Base-by-base conservation (phyloP, 2,329 filamentous ascomycete genomes). In the Sporothrix pallida region DNA sequence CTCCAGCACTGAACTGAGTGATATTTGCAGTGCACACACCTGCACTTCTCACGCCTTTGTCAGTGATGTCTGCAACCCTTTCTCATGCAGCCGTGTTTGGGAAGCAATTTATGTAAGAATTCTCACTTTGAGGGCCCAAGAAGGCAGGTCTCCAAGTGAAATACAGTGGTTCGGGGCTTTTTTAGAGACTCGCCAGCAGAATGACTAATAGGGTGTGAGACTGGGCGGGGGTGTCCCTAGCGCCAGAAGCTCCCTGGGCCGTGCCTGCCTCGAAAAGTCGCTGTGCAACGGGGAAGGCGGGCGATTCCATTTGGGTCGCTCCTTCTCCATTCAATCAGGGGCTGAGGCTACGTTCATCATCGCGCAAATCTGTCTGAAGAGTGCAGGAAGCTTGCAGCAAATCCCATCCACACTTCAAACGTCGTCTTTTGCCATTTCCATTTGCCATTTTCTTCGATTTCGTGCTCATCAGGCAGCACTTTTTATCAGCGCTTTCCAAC, bases 281-380 rank as follows among this genome's bases (percentile, higher is more conserved):
- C 70, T 63, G 54, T 63, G 56, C 58, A 37, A 71, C 58, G 23
- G 62, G 56, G 46, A 42, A 72, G 46, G 20, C 60, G 60, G 65
- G 15, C 48, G 9, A 56, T 42, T 44, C 48, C 65, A 54, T 37
- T 20, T 67, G 62, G 62, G 42, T 65, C 37, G 62, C 42, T 46
- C 60, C 60, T 65, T 37, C 60, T 10, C 54, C 70, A 65, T n/a
- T 37, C 46, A 54, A 58, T 72, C 71, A 72, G 71, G 71, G 71
- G 71, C 52, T 44, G 48, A 52, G 48, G 46, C 67, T 20, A 56
- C 67, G 48, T 52, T 42, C 71, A 48, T 56, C 60, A 31, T 56
- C 60, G 70, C 70, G 71, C 60, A 56, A 72, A 67, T 72, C 71
- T 56, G 71, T 60, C 71, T 48, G 60, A 72, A n/a, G 71, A 52